phyloP scores from a whole-genome alignment of 1,139 yeast species.

The Kodamaea derodonti region DNA sequence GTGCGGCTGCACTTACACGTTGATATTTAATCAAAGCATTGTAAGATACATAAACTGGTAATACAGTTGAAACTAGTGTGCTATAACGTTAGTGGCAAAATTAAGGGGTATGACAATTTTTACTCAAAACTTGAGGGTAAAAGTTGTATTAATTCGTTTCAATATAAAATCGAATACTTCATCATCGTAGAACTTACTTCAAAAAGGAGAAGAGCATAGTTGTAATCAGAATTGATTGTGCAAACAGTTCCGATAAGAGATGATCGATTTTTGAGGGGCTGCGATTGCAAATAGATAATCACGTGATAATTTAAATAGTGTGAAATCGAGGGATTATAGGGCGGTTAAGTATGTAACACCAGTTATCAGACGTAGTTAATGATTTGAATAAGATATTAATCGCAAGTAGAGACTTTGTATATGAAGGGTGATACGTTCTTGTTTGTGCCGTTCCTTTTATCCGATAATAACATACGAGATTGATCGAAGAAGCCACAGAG shows the following conservation, averaged over 20 bases:
- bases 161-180: too few species aligned
- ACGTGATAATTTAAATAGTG: neutral
- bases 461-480: too few species aligned
- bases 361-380: too few species aligned
- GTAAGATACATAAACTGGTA: constrained; percentile 53
- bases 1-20: constrained; percentile 19
- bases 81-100: constrained; percentile 12
- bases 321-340: too few species aligned
- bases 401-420: too few species aligned
- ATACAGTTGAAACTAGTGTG: constrained; percentile 38
- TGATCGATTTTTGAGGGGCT: constrained; percentile 1
- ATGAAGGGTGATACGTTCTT: too few species aligned
- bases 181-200: constrained; percentile 9
- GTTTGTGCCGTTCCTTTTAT: too few species aligned
- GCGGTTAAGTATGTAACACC: too few species aligned
- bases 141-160: too few species aligned
- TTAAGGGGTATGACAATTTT: neutral
- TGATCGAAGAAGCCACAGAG: too few species aligned
- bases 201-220: constrained; percentile 11
- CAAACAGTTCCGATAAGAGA: neutral
- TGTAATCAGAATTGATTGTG: neutral
- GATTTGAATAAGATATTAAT: too few species aligned
- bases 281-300: neutral
- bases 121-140: too few species aligned
- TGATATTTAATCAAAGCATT: constrained; percentile 45